phyloP scores from a whole-genome alignment of 2,329 filamentous ascomycete genomes.

The Ambrosiella cleistominuta region DNA sequence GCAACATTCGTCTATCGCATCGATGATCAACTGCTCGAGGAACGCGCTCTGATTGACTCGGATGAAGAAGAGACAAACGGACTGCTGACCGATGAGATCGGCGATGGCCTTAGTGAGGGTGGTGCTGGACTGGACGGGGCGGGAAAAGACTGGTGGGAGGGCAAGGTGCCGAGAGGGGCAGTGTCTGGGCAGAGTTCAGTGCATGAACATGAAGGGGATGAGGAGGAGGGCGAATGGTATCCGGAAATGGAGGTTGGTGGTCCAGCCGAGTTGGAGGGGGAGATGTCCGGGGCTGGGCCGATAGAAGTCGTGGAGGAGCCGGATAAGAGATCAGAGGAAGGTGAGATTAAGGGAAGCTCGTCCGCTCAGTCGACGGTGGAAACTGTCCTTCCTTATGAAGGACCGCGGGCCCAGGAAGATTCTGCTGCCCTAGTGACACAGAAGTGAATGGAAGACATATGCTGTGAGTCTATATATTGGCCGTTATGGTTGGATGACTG shows the following conservation, averaged over 20 bases:
- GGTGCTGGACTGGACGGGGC: too few relatives aligned
- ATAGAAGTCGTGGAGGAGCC: background rate
- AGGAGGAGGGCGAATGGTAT: background rate
- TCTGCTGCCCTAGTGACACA: too few relatives aligned
- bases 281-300: background rate
- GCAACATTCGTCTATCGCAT: slow-evolving; percentile 55
- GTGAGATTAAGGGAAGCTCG: background rate
- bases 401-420: background rate
- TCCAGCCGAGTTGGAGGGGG: background rate
- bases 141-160: background rate
- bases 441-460: too few relatives aligned
- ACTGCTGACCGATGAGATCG: background rate
- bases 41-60: background rate
- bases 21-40: slow-evolving; percentile 17
- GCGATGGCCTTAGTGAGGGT: background rate
- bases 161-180: background rate
- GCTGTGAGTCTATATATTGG: too few relatives aligned
- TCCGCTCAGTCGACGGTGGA: background rate
- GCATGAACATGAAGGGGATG: slow-evolving; percentile 1
- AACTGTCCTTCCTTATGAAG: background rate
- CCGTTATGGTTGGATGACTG: too few relatives aligned
- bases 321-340: too few relatives aligned
- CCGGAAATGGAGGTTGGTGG: background rate
- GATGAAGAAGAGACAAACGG: background rate
- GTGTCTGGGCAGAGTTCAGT: background rate